Percentiles rank a stretch among this genome's conserved stretches.
phyloP scores from a whole-genome alignment of 768 basidiomycete genomes.

The Cystofilobasidium bisporidii region DNA sequence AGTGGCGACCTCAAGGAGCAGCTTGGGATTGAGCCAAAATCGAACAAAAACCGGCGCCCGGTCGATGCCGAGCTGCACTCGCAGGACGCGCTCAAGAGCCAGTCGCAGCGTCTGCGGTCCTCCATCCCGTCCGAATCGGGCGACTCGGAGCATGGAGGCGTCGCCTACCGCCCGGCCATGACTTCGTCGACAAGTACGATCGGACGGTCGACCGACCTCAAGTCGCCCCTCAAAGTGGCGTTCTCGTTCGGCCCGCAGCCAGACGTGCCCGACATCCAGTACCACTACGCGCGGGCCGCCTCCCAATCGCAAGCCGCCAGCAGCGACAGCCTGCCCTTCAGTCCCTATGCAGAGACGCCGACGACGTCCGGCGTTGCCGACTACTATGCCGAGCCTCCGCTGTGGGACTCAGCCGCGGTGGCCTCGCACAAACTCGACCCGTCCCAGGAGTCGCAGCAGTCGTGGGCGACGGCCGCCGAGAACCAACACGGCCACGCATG shows the following conservation, averaged over 20 bases:
- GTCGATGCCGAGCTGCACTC: neutral
- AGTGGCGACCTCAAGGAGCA: conserved; percentile 34
- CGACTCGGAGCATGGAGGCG: neutral
- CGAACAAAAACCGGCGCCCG: neutral
- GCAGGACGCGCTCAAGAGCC: neutral
- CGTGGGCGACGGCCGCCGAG: neutral
- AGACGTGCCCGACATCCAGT: neutral
- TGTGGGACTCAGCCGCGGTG: neutral
- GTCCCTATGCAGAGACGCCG: neutral
- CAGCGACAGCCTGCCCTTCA: neutral
- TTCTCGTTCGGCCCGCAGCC: neutral
- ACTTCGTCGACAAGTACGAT: neutral
- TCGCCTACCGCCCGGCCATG: neutral
- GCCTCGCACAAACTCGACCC: neutral
- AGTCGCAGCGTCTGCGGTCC: neutral
- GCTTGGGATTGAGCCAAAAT: conserved; percentile 31
- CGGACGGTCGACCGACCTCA: neutral
- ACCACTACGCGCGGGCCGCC: neutral
- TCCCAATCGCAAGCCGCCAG: neutral
- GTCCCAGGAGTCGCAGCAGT: neutral
- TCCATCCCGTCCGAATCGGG: neutral
- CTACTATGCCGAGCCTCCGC: neutral
- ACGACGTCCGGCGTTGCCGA: no score
- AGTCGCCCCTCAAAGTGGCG: neutral
- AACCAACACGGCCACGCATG: no score